phyloP scores from a whole-genome alignment of 129 eudicot species.

The Sambucus nigra region DNA sequence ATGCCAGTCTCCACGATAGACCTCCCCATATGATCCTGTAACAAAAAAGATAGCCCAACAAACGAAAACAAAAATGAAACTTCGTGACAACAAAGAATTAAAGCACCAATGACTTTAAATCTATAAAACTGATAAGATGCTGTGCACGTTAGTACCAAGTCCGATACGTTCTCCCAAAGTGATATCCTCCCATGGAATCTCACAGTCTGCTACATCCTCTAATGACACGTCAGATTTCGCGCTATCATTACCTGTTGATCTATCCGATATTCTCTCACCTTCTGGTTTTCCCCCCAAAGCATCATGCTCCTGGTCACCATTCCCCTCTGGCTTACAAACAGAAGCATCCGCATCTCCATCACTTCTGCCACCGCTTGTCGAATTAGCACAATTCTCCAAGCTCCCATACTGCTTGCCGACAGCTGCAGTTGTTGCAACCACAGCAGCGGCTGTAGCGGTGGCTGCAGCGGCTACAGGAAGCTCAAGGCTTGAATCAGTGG shows the following conservation, averaged over 20 bases:
- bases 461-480: slow-evolving; percentile 86
- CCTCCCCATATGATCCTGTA: slow-evolving; percentile 97
- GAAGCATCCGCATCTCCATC: slow-evolving; percentile 37
- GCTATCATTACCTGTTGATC: slow-evolving; percentile 62
- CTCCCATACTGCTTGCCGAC: slow-evolving; percentile 52
- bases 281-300: slow-evolving; percentile 22
- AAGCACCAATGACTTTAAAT: too few species aligned
- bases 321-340: slow-evolving; percentile 19
- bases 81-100: not conserved
- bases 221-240: slow-evolving; percentile 46
- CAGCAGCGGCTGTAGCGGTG: slow-evolving; percentile 58
- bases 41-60: slow-evolving; percentile 1
- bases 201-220: slow-evolving; percentile 83
- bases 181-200: slow-evolving; percentile 90
- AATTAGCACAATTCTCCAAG: slow-evolving; percentile 21
- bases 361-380: slow-evolving; percentile 31
- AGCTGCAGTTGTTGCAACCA: slow-evolving; percentile 65
- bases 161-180: slow-evolving; percentile 96
- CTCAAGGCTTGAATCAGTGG: slow-evolving; percentile 37
- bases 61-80: not conserved
- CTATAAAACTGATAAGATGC: not conserved
- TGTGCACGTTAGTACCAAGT: slow-evolving; percentile 44
- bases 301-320: slow-evolving; percentile 13
- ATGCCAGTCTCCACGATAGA: slow-evolving; percentile 97
- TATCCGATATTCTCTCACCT: slow-evolving; percentile 66